These are phyloP conservation scores for Excoecaria cochinchinensis DNA, from an alignment of 345 rosid genomes.

Conservation along the genomic window DNA sequence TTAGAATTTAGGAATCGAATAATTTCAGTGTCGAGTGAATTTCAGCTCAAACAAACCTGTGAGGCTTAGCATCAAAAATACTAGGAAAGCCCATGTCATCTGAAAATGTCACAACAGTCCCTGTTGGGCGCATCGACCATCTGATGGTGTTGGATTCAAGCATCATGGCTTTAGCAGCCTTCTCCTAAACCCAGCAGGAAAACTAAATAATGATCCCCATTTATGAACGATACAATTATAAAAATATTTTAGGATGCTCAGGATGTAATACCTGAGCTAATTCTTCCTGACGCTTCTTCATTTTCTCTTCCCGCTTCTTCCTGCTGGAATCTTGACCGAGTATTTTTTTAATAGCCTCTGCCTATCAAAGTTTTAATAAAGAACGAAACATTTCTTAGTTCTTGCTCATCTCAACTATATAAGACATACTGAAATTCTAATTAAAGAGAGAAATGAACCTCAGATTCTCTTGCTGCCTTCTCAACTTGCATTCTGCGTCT, in stretches of 20 bases:
- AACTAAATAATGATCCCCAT: conserved; percentile 14
- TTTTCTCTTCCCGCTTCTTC: conserved; percentile 86
- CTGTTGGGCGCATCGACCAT: conserved; percentile 65
- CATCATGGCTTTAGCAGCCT: conserved; percentile 55
- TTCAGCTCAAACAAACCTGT: conserved; percentile 35
- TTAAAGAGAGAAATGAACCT: conserved; percentile 50
- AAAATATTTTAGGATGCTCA: neutral
- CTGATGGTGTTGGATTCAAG: conserved; percentile 56
- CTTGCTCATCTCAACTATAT: conserved; percentile 5
- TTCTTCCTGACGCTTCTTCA: conserved; percentile 77
- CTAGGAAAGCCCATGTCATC: conserved; percentile 72
- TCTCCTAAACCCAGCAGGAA: conserved; percentile 50
- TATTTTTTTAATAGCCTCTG: conserved; percentile 88
- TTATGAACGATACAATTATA: conserved; percentile 1
- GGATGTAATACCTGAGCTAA: conserved; percentile 62
- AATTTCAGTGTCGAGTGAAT: neutral
- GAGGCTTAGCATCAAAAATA: conserved; percentile 59
- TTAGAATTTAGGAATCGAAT: conserved; percentile 9
- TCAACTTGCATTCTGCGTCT: conserved; percentile 83
- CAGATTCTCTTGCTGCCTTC: conserved; percentile 82
- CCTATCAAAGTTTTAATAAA: conserved; percentile 41
- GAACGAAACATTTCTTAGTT: conserved; percentile 12
- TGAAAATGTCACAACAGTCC: conserved; percentile 77
- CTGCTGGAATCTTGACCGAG: conserved; percentile 91
- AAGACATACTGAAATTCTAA: neutral